Conservation (phyloP, 2,329 filamentous ascomycete genomes). For the Aspergillus fumigatus region DNA sequence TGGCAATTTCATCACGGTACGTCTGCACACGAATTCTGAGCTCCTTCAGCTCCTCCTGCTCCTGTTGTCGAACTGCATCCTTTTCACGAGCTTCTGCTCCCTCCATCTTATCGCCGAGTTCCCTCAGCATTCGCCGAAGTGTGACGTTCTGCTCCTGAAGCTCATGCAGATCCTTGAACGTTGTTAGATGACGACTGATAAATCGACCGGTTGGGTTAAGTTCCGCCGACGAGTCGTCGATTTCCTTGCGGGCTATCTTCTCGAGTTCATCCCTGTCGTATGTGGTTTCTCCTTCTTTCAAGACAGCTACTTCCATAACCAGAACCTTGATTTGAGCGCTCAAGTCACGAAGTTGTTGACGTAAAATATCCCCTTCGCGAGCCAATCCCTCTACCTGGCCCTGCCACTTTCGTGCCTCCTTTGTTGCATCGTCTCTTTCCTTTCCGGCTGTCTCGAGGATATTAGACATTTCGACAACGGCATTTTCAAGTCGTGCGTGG, state of each 20-base stretch:
- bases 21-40: slow-evolving; percentile 69
- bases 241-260: slow-evolving; percentile 69
- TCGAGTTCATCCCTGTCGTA: slow-evolving; percentile 73
- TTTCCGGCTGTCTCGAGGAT: slow-evolving; percentile 77
- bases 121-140: slow-evolving; percentile 73
- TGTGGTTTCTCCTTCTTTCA: slow-evolving; percentile 70
- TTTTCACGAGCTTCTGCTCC: slow-evolving; percentile 73
- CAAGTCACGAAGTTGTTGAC: slow-evolving; percentile 82
- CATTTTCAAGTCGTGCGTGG: slow-evolving; percentile 71
- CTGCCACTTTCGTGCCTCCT: slow-evolving; percentile 73
- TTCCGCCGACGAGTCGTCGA: slow-evolving; percentile 67
- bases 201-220: slow-evolving; percentile 81
- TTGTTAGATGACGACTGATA: slow-evolving; percentile 83
- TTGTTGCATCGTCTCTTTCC: slow-evolving; percentile 73
- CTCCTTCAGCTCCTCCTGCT: slow-evolving; percentile 66
- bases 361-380: slow-evolving; percentile 70
- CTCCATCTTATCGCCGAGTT: slow-evolving; percentile 85
- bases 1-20: slow-evolving; percentile 79
- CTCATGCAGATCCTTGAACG: slow-evolving; percentile 80
- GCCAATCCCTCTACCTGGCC: slow-evolving; percentile 60
- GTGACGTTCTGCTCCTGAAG: slow-evolving; percentile 85
- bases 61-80: slow-evolving; percentile 50
- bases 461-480: slow-evolving; percentile 78
- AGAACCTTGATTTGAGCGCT: slow-evolving; percentile 88
- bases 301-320: slow-evolving; percentile 75